Base-by-base conservation (phyloP, 495 filamentous ascomycete genomes). In the Astrothelium subdiscretum region DNA sequence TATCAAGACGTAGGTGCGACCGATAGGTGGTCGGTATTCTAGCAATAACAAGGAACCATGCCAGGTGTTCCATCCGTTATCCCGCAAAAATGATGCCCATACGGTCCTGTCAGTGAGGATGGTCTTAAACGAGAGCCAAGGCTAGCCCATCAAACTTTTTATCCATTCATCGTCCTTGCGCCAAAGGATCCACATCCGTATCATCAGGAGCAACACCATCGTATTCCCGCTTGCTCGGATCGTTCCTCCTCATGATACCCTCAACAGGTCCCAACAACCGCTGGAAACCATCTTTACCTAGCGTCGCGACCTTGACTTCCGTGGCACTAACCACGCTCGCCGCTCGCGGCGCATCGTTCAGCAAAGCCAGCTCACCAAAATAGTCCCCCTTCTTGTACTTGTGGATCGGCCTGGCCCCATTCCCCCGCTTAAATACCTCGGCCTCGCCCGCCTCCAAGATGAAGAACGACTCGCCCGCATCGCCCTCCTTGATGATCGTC, bases 231-330 rank as follows among this genome's bases (percentile, higher is more conserved):
- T 75, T 76, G 66, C 72, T 74, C 43, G 76, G 75, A 67, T 90
- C 86, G 58, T 87, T 88, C 69, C 94, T 81, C 70, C 95, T 75
- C 92, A 98, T 95, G 71, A 98, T 95, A 43, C 89, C 84, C 72
- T 95, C 91, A 58, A 97, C 92, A 3, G 94, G 91, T 1, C 94
- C 94, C 57, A 98, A 77, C 68, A 98, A 77, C 67, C 94, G 80
- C 80, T 96, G 92, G 74, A 98, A 98, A 3, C 91, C 95, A 66
- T 89, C 89, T 67, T 96, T 96, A 29, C 91, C 92, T 31, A 98
- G 75, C 32, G 85, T 89, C 22, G 94, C 95, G n/a, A 97, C 90
- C 76, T 97, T 97, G 69, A 95, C 89, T 65, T 89, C 88, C 0
- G 86, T 90, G 67, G 80, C 80, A 58, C 87, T 86, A 26, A 92